phyloP scores from a whole-genome alignment of 2,329 filamentous ascomycete species.

The Xylariaceae sp. region DNA sequence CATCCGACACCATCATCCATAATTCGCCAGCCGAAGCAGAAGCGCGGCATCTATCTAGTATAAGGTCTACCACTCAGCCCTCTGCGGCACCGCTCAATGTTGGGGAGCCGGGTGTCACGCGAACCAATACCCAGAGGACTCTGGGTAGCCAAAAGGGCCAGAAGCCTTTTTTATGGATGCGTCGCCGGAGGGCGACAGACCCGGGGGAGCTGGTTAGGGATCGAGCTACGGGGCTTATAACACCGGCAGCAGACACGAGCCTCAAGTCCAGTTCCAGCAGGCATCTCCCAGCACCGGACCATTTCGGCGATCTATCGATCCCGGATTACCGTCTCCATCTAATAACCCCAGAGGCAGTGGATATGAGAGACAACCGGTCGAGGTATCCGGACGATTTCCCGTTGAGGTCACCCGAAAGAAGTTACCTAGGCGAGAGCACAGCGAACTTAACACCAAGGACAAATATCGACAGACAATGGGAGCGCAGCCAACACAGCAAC shows the following conservation, averaged over 20 bases:
- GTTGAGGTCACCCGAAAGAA: constrained; percentile 8
- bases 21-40: constrained; percentile 18
- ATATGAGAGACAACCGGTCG: constrained; percentile 12
- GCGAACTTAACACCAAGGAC: constrained; percentile 14
- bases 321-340: constrained; percentile 34
- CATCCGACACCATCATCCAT: constrained; percentile 36
- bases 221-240: constrained; percentile 11
- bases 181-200: constrained; percentile 31
- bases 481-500: constrained; percentile 3
- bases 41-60: neutral
- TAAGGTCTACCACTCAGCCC: constrained; percentile 9
- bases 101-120: constrained; percentile 7
- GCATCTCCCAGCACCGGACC: constrained; percentile 16
- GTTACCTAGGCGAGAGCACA: constrained; percentile 11
- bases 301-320: constrained; percentile 33
- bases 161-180: constrained; percentile 39
- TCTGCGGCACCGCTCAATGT: constrained; percentile 3
- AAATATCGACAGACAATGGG: constrained; percentile 15
- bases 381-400: constrained; percentile 14
- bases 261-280: constrained; percentile 17
- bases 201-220: constrained; percentile 25
- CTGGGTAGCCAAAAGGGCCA: constrained; percentile 17
- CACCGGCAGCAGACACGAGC: constrained; percentile 23
- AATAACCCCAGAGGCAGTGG: constrained; percentile 16
- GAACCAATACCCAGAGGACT: constrained; percentile 26